Conservation (phyloP, 768 basidiomycete species). For the Termitomyces eurrhizus region DNA sequence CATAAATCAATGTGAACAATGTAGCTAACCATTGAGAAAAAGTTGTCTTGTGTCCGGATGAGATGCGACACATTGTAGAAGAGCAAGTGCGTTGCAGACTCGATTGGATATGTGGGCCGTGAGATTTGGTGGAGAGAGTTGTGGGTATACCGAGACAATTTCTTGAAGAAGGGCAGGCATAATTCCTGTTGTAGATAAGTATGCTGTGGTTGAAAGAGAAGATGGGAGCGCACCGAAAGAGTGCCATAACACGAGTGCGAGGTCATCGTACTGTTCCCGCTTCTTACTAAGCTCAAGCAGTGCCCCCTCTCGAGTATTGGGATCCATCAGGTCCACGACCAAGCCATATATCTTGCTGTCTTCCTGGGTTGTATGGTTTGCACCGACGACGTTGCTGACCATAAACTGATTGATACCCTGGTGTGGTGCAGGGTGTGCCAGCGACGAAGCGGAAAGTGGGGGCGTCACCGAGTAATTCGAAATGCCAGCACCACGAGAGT, state of each 20-base stretch:
- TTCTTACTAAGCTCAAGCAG: conserved; percentile 97
- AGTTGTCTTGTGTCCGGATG: conserved; percentile 94
- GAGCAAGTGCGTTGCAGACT: conserved; percentile 96
- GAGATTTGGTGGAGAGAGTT: conserved; percentile 91
- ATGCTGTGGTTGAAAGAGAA: background rate
- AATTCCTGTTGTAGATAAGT: conserved; percentile 54
- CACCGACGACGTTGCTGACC: conserved; percentile 21
- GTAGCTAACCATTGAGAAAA: conserved; percentile 79
- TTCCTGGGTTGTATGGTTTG: conserved; percentile 40
- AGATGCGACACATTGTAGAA: conserved; percentile 97
- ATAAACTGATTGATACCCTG: conserved; percentile 40
- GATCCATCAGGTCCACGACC: conserved; percentile 84
- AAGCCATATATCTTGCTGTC: conserved; percentile 83
- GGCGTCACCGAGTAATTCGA: conserved; percentile 60
- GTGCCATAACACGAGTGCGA: conserved; percentile 97
- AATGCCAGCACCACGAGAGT: conserved; percentile 48
- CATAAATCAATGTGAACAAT: background rate
- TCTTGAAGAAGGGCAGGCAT: conserved; percentile 98
- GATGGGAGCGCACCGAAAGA: conserved; percentile 70
- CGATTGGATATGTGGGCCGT: conserved; percentile 98
- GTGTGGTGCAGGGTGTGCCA: conserved; percentile 56
- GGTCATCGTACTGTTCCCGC: conserved; percentile 97
- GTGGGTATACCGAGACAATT: conserved; percentile 96
- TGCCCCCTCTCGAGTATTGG: conserved; percentile 81
- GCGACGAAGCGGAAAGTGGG: conserved; percentile 47